phyloP scores from a whole-genome alignment of 2,329 filamentous ascomycete genomes.

The Chaetoscypha palmicola region DNA sequence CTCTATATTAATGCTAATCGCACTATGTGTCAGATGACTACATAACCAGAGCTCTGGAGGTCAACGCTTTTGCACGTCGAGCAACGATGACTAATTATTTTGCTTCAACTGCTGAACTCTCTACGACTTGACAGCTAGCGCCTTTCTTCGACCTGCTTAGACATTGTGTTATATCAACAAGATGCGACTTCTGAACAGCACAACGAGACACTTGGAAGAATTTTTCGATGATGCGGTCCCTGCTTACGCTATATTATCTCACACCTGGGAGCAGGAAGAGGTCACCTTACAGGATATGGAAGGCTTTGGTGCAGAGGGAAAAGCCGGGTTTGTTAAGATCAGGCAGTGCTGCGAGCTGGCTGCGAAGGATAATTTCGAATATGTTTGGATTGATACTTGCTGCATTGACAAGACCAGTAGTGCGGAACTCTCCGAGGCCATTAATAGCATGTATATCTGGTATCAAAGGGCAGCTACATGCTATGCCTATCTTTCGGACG shows the following conservation, averaged over 20 bases:
- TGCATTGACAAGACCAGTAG: constrained; percentile 19
- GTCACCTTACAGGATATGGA: constrained; percentile 33
- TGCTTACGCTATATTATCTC: constrained; percentile 21
- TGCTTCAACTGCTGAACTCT: too few relatives aligned
- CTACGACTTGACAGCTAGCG: too few relatives aligned
- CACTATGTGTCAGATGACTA: too few relatives aligned
- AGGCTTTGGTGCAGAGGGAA: not conserved
- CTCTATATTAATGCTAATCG: too few relatives aligned
- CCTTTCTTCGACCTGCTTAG: not conserved
- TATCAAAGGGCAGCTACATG: constrained; percentile 11
- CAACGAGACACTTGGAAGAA: constrained; percentile 11
- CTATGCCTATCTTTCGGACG: constrained; percentile 15
- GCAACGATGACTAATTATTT: not conserved
- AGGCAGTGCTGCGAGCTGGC: constrained; percentile 10
- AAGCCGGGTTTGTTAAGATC: constrained; percentile 9
- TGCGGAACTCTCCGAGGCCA: constrained; percentile 17
- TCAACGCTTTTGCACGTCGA: not conserved
- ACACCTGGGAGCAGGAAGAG: constrained; percentile 23
- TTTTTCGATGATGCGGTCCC: constrained; percentile 20
- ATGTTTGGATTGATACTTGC: constrained; percentile 17
- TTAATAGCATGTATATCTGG: constrained; percentile 18
- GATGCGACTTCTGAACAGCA: constrained; percentile 11
- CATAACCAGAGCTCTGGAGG: not conserved
- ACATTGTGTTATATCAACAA: not conserved
- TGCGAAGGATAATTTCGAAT: constrained; percentile 8